These are phyloP conservation scores for Nicotiana benthamiana DNA, from an alignment of 257 asterid genomes.

Conservation along the genomic window DNA sequence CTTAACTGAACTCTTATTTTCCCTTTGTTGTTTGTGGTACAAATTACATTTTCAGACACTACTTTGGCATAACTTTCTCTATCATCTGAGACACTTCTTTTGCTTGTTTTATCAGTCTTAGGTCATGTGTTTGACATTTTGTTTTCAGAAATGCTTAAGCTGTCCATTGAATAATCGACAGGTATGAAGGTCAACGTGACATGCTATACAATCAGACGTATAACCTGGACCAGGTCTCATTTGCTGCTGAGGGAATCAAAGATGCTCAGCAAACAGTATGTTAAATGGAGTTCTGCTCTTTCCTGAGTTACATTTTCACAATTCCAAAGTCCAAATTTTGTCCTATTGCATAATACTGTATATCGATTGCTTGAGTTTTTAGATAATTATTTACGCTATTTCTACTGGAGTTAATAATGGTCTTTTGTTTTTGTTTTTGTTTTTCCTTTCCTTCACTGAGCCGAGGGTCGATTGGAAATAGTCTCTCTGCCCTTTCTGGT, in stretches of 20 bases:
- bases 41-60: neutral
- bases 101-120: neutral
- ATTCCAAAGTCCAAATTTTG: neutral
- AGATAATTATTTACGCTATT: too few species aligned
- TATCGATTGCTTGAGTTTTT: neutral
- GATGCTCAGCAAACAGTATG: constrained; percentile 99
- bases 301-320: neutral
- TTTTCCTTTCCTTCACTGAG: too few species aligned
- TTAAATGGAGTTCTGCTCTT: constrained; percentile 7
- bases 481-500: too few species aligned
- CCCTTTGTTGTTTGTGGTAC: neutral
- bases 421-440: too few species aligned
- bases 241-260: constrained; percentile 93
- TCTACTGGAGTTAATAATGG: too few species aligned
- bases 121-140: neutral
- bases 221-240: constrained; percentile 89
- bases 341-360: neutral
- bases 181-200: constrained; percentile 98
- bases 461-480: too few species aligned
- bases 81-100: neutral
- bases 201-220: constrained; percentile 88
- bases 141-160: neutral
- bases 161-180: constrained; percentile 18
- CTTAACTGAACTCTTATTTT: neutral
- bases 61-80: neutral